These are phyloP conservation scores for Calonectria naviculata DNA, from an alignment of 2,329 filamentous ascomycete genomes.

Conservation along the genomic window DNA sequence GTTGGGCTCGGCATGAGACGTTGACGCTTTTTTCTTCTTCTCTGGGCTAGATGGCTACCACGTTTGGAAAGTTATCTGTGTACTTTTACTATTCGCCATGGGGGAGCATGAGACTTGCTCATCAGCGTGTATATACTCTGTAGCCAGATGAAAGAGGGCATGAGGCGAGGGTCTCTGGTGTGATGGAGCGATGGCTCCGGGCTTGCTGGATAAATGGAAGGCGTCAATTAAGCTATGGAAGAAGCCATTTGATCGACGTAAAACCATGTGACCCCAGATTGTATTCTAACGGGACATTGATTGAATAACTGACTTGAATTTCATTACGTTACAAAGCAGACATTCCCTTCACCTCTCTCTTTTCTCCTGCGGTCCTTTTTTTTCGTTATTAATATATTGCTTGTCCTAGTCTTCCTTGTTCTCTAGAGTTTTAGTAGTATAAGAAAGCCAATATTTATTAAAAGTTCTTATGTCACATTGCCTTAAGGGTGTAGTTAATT, in stretches of 20 bases:
- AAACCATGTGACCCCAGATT: neutral
- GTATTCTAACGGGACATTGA: too few species aligned
- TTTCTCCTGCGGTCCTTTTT: too few species aligned
- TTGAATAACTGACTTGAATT: too few species aligned
- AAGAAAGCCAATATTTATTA: too few species aligned
- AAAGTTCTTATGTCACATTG: too few species aligned
- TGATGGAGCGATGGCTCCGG: slow-evolving; percentile 29
- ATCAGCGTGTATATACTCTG: slow-evolving; percentile 40
- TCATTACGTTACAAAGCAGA: too few species aligned
- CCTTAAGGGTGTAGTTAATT: too few species aligned
- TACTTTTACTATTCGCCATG: slow-evolving; percentile 41
- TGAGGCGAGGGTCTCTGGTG: slow-evolving; percentile 14
- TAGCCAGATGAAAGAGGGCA: slow-evolving; percentile 24
- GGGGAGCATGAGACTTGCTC: slow-evolving; percentile 15
- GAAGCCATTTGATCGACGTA: slow-evolving; percentile 4
- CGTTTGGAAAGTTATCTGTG: slow-evolving; percentile 42
- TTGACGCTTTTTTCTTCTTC: slow-evolving; percentile 38
- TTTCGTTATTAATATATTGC: too few species aligned
- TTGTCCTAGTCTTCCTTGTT: too few species aligned
- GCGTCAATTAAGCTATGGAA: slow-evolving; percentile 34
- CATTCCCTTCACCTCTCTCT: too few species aligned
- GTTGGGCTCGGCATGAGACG: slow-evolving; percentile 29
- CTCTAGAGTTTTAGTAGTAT: too few species aligned
- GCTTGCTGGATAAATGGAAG: slow-evolving; percentile 42
- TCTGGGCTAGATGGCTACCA: slow-evolving; percentile 41